Evolutionary conservation across 108 stramenopile species (phyloP), one percentile per base, ranked within the genome.

Genomic region (Nannochloropsis gaditana): DNA sequence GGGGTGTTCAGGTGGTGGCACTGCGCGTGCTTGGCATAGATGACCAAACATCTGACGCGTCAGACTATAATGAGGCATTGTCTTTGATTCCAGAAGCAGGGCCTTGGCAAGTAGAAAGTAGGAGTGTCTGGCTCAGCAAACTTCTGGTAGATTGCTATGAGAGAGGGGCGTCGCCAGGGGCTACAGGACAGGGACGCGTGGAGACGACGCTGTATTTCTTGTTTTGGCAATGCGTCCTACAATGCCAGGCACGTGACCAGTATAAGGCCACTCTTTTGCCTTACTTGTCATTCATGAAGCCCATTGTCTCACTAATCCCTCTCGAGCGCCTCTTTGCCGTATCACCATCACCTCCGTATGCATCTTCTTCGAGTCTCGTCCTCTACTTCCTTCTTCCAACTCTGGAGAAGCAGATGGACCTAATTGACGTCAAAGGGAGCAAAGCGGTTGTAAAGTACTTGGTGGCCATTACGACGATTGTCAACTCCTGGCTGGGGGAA

Each of bases 191-290:
- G 59, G 59, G 19, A 15, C 19, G 59, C 19, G 15, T 73, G 59
- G 59, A 73, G 59, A 73, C 19, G 19, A 73, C 59, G 59, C 59
- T 73, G 19, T n/a, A n/a, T n/a, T 73, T 73, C 59, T 73, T 73
- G 59, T 73, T 73, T n/a, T 73, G 59, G 59, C 59, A 73, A 8
- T 73, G 59, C 59, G n/a, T 73, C n/a, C 59, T 73, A n/a, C 59
- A 73, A n/a, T 73, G 59, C 59, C 19, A 73, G n/a, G 59, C 59
- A n/a, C 15, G n/a, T 4, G n/a, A 73, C 59, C 8, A 6, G n/a
- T n/a, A 73, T n/a, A n/a, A n/a, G 3, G 59, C 15, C 59, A n/a
- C n/a, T 15, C 59, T 73, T 8, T 15, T 73, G 59, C 59, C 59
- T n/a, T 73, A 73, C 8, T n/a, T 73, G 19, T 73, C 59, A 4